Evolutionary conservation across 176 grass and related monocot species (phyloP), one percentile per base, ranked within the genome.

Genomic region (Tuctoria greenei): DNA sequence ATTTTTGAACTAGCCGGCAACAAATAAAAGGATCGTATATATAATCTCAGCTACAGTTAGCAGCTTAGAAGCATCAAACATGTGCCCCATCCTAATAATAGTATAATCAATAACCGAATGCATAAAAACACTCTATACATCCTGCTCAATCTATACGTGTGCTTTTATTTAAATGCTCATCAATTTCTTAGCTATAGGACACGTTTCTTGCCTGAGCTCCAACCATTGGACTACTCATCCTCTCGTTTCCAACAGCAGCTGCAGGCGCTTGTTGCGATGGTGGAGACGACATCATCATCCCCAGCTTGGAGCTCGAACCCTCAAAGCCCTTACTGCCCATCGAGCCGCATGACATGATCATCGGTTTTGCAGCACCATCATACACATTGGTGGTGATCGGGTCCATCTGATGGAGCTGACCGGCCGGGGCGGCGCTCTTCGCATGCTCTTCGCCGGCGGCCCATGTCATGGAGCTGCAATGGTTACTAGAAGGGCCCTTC

Each of bases 391-490:
- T 76, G 23, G 80, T 37, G 18, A 87, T 94, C 7, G 95, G 78
- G 5, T 88, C 82, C 90, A 92, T 84, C n/a, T n/a, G 45, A 63
- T 82, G 86, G 20, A 92, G 89, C 26, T 82, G 82, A 61, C 89
- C 23, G 55, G 55, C 73, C n/a, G n/a, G n/a, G 23, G 18, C 13
- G 21, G 41, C 8, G 17, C 69, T 84, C 90, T 91, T 90, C 9
- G 41, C 72, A 26, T 88, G 80, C 37, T 90, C 84, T 9, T 86
- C 91, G 26, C 66, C 60, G 25, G 65, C 80, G 9, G 64, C 72
- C 89, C 91, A 99, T 61, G 86, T 72, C 84, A 92, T 66, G 8
- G 89, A 88, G 77, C 61, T 73, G 77, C 76, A 84, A 56, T 84
- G 85, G 31, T 66, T 87, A 51, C 47, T 50, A 54, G 51, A 6